Base-by-base conservation (phyloP, 78 protist species). In the Emiliania huxleyi region DNA sequence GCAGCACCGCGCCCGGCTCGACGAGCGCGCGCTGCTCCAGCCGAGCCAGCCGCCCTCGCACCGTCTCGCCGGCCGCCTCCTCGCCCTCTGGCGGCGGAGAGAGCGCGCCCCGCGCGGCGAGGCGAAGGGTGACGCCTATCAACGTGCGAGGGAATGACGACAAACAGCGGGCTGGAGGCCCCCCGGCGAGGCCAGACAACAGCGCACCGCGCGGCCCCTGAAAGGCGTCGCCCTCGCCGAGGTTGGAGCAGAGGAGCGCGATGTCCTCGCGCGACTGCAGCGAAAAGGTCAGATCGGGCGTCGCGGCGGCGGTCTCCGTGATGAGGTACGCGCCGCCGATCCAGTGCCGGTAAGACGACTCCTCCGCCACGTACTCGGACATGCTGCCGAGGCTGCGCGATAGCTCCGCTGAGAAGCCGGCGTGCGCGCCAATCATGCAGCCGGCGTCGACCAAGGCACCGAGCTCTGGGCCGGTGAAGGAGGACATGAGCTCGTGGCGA, bases 391-490 rank as follows among this genome's bases (percentile, higher is more conserved):
- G 35, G 40, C n/a, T 35, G 19, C 21, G 1, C 45, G 1, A 2
- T 1, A 71, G 81, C 81, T 71, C 81, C n/a, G 19, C 43, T 1
- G 81, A 35, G 81, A 71, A 71, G 33, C n/a, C 4, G 19, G 5
- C 81, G 42, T 71, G 81, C 42, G 81, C 35, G 2, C n/a, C 89
- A 42, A 85, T 85, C 26, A 85, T 0, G 90, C 90, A 85, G 21
- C 69, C 56, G 22, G 18, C 33, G 5, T 45, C 90, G 43, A 85
- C 3, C 33, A 85, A 69, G 45, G 90, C 90, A 0, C 43, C 90
- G 4, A 85, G 55, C 90, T 85, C 90, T 4, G 90, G 90, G 69
- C 90, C 90, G 12, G 90, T 85, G 69, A 85, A 85, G 33, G 90
- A 85, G 3, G 43, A 38, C 69, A 85, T 46, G n/a, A 85, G 90